Evolutionary conservation across 306 rosid genomes (phyloP).

Genomic region (Lathyrus sativus): DNA sequence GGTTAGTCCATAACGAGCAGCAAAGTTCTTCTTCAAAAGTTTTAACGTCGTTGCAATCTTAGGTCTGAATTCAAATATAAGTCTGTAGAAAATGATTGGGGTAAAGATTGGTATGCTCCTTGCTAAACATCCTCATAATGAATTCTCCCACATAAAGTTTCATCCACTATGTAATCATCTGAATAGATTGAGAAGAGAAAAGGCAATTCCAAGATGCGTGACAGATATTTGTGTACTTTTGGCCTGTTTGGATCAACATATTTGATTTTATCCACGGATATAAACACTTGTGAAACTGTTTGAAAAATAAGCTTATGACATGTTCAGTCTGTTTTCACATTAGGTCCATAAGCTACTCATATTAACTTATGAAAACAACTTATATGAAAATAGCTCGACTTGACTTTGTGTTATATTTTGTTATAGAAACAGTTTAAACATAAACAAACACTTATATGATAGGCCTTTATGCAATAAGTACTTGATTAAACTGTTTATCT

Average conservation of each 20-base stretch:
- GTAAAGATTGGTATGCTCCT: background rate
- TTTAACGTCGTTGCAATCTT: too few species aligned
- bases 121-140: background rate
- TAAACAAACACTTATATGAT: background rate
- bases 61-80: too few species aligned
- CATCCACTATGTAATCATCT: background rate
- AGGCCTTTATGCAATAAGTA: background rate
- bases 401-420: background rate
- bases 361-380: background rate
- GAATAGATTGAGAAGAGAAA: conserved; percentile 24
- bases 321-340: background rate
- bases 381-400: background rate
- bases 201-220: conserved; percentile 5
- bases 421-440: background rate
- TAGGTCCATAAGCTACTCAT: background rate
- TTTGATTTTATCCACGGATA: background rate
- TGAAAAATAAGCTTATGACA: background rate
- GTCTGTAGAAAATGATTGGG: too few species aligned
- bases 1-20: too few species aligned
- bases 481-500: background rate
- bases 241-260: background rate
- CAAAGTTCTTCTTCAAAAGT: too few species aligned
- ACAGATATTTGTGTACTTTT: background rate
- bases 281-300: background rate
- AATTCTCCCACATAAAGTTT: background rate